Percentiles rank a stretch among this genome's conserved stretches.
phyloP scores from a whole-genome alignment of 805 yeast species.

The Kuraishia borneana region DNA sequence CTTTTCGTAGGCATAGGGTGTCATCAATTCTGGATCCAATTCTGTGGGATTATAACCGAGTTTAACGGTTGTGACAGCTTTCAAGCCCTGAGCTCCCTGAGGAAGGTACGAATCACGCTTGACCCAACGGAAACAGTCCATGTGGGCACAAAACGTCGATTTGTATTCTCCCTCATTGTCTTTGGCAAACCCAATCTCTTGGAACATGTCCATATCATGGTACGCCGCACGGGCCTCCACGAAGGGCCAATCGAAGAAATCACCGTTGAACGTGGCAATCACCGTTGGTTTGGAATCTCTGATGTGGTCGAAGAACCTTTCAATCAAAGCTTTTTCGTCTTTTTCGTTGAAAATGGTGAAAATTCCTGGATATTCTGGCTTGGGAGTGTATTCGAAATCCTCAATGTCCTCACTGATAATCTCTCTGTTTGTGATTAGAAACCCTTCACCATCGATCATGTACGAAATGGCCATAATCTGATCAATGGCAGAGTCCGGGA shows the following conservation, averaged over 20 bases:
- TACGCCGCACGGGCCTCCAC: slow-evolving; percentile 79
- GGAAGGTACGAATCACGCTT: slow-evolving; percentile 95
- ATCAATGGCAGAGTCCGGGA: slow-evolving; percentile 86
- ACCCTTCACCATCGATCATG: slow-evolving; percentile 98
- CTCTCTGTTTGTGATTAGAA: slow-evolving; percentile 84
- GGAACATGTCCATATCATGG: slow-evolving; percentile 80
- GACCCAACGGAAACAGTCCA: slow-evolving; percentile 98
- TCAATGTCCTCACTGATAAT: slow-evolving; percentile 91
- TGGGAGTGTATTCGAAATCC: slow-evolving; percentile 96
- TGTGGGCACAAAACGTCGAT: slow-evolving; percentile 84
- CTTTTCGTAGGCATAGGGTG: slow-evolving; percentile 90
- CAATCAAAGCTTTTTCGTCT: slow-evolving; percentile 66
- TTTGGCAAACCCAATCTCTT: slow-evolving; percentile 87
- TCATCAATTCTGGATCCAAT: slow-evolving; percentile 95
- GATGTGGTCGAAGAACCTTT: slow-evolving; percentile 80
- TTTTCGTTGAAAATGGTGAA: slow-evolving; percentile 86
- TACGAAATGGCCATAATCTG: slow-evolving; percentile 98
- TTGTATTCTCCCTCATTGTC: slow-evolving; percentile 89
- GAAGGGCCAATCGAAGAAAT: slow-evolving; percentile 98
- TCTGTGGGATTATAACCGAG: slow-evolving; percentile 95
- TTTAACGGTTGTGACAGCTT: slow-evolving; percentile 90
- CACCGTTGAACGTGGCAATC: slow-evolving; percentile 98
- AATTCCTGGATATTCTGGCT: slow-evolving; percentile 86
- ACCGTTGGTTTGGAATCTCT: slow-evolving; percentile 86
- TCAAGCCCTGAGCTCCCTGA: slow-evolving; percentile 96